A percentile compares a stretch with the other conserved stretches of the same genome.
Evolutionary conservation across 345 rosid genomes (phyloP).

Genomic region (Euclidium syriacum): DNA sequence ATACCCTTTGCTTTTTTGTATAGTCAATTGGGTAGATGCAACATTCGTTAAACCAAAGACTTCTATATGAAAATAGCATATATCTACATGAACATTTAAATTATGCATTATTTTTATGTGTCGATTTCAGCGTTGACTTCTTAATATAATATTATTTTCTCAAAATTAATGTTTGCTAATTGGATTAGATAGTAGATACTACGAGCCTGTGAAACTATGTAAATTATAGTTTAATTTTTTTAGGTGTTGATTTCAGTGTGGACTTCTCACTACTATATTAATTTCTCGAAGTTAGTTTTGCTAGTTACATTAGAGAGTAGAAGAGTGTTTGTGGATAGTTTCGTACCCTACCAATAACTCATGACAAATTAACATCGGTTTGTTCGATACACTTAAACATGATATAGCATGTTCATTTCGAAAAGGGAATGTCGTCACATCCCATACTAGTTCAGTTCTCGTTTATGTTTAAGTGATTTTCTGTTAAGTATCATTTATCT

Average conservation of each 20-base stretch:
- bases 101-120: neutral
- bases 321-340: too few relatives aligned
- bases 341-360: too few relatives aligned
- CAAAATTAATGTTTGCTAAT: neutral
- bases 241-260: neutral
- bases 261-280: neutral
- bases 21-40: slow-evolving; percentile 16
- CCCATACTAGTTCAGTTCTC: too few relatives aligned
- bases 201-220: too few relatives aligned
- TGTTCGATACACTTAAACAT: too few relatives aligned
- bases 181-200: neutral
- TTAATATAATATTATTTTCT: neutral
- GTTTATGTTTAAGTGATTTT: too few relatives aligned
- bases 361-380: too few relatives aligned
- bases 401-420: too few relatives aligned
- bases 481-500: too few relatives aligned
- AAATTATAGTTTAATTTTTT: neutral
- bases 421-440: too few relatives aligned
- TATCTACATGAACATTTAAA: neutral
- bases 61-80: neutral
- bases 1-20: slow-evolving; percentile 15
- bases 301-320: neutral
- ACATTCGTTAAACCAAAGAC: slow-evolving; percentile 9
- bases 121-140: neutral
- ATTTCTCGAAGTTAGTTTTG: neutral